Evolutionary conservation across 2,329 filamentous ascomycete genomes (phyloP).

Genomic region (Atkinsonella hypoxylon): DNA sequence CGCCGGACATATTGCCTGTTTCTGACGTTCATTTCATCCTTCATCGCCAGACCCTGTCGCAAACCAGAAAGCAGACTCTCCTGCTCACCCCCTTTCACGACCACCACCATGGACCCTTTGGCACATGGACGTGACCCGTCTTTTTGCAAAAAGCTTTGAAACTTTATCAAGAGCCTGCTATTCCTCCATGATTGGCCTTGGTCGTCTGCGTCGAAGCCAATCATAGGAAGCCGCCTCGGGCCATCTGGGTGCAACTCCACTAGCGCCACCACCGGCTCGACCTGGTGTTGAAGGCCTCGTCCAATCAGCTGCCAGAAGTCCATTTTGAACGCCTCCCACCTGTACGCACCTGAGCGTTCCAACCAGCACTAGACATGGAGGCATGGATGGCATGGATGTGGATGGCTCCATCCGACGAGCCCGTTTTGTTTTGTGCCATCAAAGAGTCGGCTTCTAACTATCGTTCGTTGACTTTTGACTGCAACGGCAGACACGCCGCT

Average conservation of each 20-base stretch:
- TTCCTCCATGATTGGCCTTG: slow-evolving; percentile 7
- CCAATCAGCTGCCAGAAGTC: slow-evolving; percentile 20
- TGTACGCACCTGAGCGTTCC: slow-evolving; percentile 1
- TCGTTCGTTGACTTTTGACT: not conserved
- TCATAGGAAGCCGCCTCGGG: slow-evolving; percentile 4
- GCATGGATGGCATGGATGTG: no score
- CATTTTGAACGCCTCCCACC: slow-evolving; percentile 8
- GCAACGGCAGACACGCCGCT: not conserved
- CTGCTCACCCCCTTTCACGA: not conserved
- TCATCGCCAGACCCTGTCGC: not conserved
- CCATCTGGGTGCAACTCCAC: slow-evolving; percentile 11
- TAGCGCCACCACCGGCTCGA: slow-evolving; percentile 12
- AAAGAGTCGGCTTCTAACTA: no score
- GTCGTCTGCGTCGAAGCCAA: slow-evolving; percentile 8
- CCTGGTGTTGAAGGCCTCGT: not conserved
- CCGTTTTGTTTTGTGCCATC: slow-evolving; percentile 11
- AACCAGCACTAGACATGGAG: slow-evolving; percentile 5
- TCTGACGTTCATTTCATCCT: not conserved
- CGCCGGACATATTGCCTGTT: slow-evolving; percentile 3
- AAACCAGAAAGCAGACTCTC: not conserved
- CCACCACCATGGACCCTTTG: not conserved
- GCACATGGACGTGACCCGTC: not conserved
- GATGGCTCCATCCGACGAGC: slow-evolving; percentile 8
- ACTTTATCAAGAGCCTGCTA: not conserved
- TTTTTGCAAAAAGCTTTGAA: not conserved